Conservation (phyloP, 306 rosid species). For the Vicia villosa region DNA sequence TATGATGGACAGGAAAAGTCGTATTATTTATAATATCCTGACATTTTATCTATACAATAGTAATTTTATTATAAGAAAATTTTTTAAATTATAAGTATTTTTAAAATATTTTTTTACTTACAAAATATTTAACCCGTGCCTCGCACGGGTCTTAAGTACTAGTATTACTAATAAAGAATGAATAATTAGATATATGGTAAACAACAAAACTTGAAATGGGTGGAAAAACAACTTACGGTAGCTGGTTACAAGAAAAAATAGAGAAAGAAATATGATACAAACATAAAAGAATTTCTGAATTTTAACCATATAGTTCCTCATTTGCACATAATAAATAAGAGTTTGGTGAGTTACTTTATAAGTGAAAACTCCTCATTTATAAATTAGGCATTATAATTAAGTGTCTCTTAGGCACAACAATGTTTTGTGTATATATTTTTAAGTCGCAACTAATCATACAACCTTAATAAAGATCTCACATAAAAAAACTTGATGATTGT, state of each 20-base stretch:
- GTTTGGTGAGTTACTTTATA: background rate
- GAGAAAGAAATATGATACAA: background rate
- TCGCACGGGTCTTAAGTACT: no score
- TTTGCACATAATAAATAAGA: background rate
- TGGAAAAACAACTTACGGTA: background rate
- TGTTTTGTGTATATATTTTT: background rate
- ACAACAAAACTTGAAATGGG: background rate
- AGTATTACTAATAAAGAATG: background rate
- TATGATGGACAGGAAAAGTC: no score
- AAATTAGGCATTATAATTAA: background rate
- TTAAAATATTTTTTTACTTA: no score
- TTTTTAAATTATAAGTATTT: no score
- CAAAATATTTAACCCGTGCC: no score
- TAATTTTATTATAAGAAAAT: no score
- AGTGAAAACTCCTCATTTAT: background rate
- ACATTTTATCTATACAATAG: no score
- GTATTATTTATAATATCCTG: no score
- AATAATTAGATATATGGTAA: background rate
- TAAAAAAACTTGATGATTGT: background rate
- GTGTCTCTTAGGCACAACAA: background rate
- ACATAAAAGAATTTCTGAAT: background rate
- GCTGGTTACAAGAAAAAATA: background rate
- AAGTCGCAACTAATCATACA: background rate
- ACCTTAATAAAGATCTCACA: background rate
- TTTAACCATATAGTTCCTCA: background rate